These are phyloP conservation scores for Vanilla planifolia DNA, from an alignment of 106 monocot genomes.

Conservation along the genomic window DNA sequence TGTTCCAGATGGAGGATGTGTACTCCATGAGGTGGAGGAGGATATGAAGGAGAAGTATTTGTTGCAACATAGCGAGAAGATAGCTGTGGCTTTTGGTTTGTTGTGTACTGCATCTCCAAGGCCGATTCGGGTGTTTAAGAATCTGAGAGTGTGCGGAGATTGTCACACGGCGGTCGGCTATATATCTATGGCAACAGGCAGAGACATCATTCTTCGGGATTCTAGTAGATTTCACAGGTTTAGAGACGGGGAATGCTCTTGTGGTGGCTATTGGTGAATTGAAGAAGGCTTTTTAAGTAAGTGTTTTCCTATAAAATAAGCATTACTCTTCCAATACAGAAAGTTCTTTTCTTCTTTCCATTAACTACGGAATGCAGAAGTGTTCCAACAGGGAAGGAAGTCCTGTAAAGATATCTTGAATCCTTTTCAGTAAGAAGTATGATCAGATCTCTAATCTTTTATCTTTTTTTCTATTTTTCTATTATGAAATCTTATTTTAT, in stretches of 20 bases:
- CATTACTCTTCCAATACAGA: no score
- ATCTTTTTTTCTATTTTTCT: no score
- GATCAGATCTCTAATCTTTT: no score
- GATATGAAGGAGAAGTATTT: constrained; percentile 58
- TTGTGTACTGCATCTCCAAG: constrained; percentile 40
- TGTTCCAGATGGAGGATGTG: constrained; percentile 40
- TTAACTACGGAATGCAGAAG: no score
- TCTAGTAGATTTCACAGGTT: constrained; percentile 53
- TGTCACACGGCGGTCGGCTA: constrained; percentile 58
- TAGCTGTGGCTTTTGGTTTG: constrained; percentile 75
- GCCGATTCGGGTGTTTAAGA: constrained; percentile 68
- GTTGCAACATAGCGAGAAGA: constrained; percentile 79
- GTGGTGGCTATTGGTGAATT: constrained; percentile 57
- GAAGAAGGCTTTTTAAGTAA: no score
- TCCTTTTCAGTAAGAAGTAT: no score
- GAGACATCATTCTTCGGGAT: constrained; percentile 46
- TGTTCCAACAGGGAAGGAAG: no score
- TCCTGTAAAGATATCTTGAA: no score
- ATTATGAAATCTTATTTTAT: no score
- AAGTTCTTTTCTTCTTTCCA: no score
- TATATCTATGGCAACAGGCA: constrained; percentile 31
- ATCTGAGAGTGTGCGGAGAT: constrained; percentile 69
- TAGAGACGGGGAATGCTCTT: constrained; percentile 47
- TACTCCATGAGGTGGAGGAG: constrained; percentile 69
- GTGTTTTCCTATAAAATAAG: no score